phyloP scores from a whole-genome alignment of 2,329 filamentous ascomycete species.

The Parascedosporium putredinis region DNA sequence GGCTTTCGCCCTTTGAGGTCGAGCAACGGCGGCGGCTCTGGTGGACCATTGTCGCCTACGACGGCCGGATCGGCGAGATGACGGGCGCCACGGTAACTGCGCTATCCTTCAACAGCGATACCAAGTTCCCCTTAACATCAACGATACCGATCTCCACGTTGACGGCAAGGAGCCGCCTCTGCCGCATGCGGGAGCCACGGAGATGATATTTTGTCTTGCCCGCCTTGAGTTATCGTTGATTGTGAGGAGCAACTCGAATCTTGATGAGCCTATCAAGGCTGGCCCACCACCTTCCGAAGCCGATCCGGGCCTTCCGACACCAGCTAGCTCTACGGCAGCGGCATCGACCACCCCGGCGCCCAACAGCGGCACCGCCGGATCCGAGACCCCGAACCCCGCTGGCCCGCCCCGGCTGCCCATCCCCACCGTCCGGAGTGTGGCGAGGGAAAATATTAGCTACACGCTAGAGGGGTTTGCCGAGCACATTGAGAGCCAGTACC shows the following conservation, averaged over 20 bases:
- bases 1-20: slow-evolving; percentile 47
- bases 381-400: slow-evolving; percentile 13
- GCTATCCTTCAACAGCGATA: slow-evolving; percentile 42
- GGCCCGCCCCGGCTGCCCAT: slow-evolving; percentile 18
- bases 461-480: slow-evolving; percentile 43
- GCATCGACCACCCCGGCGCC: slow-evolving; percentile 2
- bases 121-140: slow-evolving; percentile 50
- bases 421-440: slow-evolving; percentile 34
- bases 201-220: slow-evolving; percentile 50
- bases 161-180: slow-evolving; percentile 44
- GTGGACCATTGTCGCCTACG: slow-evolving; percentile 62
- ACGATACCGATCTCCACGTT: slow-evolving; percentile 48
- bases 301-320: not conserved
- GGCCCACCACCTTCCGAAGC: not conserved
- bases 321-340: not conserved
- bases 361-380: slow-evolving; percentile 10
- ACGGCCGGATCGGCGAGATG: slow-evolving; percentile 59
- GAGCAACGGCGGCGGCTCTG: slow-evolving; percentile 63
- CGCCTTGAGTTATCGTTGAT: slow-evolving; percentile 47
- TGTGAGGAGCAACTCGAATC: slow-evolving; percentile 35
- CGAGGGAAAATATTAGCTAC: slow-evolving; percentile 35
- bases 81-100: slow-evolving; percentile 47
- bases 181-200: slow-evolving; percentile 40
- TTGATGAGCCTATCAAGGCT: slow-evolving; percentile 20
- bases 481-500: slow-evolving; percentile 46